Evolutionary conservation across 331 rosid genomes (phyloP).

Genomic region (Dryas integrifolia): DNA sequence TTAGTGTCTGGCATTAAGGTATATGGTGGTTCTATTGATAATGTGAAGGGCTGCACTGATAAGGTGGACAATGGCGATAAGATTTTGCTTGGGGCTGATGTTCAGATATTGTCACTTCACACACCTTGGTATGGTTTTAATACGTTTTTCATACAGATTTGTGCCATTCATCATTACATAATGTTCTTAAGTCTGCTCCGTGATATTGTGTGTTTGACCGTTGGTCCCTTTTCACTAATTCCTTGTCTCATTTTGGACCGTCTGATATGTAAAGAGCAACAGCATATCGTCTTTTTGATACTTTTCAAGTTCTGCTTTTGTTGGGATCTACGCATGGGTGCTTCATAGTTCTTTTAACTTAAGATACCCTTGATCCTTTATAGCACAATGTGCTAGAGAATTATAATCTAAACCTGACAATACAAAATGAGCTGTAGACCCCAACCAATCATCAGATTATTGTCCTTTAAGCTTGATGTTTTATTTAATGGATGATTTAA

Average conservation of each 20-base stretch:
- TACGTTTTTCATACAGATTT: background rate
- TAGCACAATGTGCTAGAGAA: background rate
- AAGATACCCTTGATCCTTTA: background rate
- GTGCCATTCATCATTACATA: background rate
- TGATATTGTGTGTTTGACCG: background rate
- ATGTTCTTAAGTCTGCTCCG: background rate
- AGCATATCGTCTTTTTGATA: background rate
- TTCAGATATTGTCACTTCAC: constrained; percentile 58
- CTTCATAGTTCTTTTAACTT: background rate
- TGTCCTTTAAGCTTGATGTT: background rate
- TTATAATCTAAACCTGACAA: background rate
- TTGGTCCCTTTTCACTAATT: background rate
- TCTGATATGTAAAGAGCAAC: background rate
- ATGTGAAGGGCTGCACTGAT: constrained; percentile 79
- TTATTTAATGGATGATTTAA: constrained; percentile 10
- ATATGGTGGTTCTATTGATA: constrained; percentile 77
- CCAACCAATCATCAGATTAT: background rate
- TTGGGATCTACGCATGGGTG: background rate
- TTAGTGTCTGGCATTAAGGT: constrained; percentile 80
- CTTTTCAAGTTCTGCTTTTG: background rate
- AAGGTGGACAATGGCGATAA: constrained; percentile 76
- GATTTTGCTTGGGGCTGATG: constrained; percentile 62
- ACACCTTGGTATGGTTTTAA: constrained; percentile 67
- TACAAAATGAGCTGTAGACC: background rate
- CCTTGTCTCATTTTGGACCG: background rate